Evolutionary conservation across 441 rosid genomes (phyloP).

Genomic region (Jatropha multifida): DNA sequence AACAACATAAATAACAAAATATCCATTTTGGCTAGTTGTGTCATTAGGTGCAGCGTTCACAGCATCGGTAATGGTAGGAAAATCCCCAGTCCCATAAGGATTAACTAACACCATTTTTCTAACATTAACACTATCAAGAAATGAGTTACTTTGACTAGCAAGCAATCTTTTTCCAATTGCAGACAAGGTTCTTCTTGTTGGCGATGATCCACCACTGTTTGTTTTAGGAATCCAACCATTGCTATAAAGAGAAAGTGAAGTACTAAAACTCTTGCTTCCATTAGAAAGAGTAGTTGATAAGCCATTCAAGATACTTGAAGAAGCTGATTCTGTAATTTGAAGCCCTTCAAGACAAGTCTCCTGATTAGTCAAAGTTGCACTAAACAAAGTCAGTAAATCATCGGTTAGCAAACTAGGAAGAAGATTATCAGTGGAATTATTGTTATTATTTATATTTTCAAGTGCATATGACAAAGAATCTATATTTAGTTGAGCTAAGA

Average conservation of each 20-base stretch:
- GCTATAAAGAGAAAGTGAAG: slow-evolving; percentile 44
- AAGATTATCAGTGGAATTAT: background rate
- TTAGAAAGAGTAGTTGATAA: slow-evolving; percentile 22
- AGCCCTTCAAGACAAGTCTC: slow-evolving; percentile 58
- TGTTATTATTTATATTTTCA: background rate
- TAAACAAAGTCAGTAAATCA: slow-evolving; percentile 45
- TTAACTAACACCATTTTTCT: slow-evolving; percentile 46
- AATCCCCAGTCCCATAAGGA: slow-evolving; percentile 39
- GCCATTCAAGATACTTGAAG: slow-evolving; percentile 18
- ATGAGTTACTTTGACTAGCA: background rate
- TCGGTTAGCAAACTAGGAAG: slow-evolving; percentile 26
- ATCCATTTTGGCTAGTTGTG: slow-evolving; percentile 22
- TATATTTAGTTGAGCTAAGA: slow-evolving; percentile 36
- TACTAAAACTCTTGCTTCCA: slow-evolving; percentile 38
- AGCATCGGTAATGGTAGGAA: slow-evolving; percentile 43
- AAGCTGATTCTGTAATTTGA: slow-evolving; percentile 12
- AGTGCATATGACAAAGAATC: slow-evolving; percentile 38
- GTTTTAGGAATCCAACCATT: slow-evolving; percentile 5
- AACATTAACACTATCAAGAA: slow-evolving; percentile 17
- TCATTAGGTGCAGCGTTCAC: slow-evolving; percentile 49
- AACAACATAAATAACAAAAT: slow-evolving; percentile 44
- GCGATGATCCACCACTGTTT: background rate
- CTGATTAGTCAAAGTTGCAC: slow-evolving; percentile 59
- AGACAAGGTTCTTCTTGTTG: background rate
- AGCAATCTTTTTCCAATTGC: slow-evolving; percentile 28